These are phyloP conservation scores for Penicillium robsamsonii DNA, from an alignment of 495 filamentous ascomycete species.

Conservation along the genomic window DNA sequence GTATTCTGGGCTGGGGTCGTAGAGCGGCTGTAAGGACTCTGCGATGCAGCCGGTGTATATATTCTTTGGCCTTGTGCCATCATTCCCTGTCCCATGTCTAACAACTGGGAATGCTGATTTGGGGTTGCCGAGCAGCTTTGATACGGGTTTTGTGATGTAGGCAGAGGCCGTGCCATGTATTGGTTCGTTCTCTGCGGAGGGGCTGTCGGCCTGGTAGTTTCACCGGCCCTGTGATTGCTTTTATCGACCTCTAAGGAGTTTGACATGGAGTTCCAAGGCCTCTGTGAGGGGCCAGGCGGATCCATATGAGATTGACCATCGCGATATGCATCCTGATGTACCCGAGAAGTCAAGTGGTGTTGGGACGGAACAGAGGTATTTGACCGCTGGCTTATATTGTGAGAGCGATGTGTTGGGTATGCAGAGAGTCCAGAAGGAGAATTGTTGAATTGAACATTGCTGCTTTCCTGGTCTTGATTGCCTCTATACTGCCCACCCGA, in stretches of 20 bases:
- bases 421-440: not conserved
- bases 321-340: not conserved
- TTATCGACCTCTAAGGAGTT: not conserved
- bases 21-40: not conserved
- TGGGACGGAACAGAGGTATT: not conserved
- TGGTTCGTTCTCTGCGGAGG: not conserved
- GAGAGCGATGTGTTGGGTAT: not conserved
- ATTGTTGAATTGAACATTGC: not conserved
- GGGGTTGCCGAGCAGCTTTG: not conserved
- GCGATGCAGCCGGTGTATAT: not conserved
- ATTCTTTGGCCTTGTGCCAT: not conserved
- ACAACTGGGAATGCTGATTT: not conserved
- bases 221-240: not conserved
- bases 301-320: not conserved
- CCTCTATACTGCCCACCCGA: not conserved
- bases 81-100: not conserved
- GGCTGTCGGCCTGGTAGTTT: not conserved
- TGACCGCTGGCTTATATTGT: not conserved
- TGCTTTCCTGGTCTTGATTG: not conserved
- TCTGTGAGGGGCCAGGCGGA: not conserved
- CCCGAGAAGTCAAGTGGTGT: not conserved
- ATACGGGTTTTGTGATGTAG: not conserved
- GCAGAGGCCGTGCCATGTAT: not conserved
- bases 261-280: not conserved
- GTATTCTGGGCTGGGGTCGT: not conserved